These are phyloP conservation scores for Thecaphora thlaspeos DNA, from an alignment of 1,284 basidiomycete genomes.

Conservation along the genomic window DNA sequence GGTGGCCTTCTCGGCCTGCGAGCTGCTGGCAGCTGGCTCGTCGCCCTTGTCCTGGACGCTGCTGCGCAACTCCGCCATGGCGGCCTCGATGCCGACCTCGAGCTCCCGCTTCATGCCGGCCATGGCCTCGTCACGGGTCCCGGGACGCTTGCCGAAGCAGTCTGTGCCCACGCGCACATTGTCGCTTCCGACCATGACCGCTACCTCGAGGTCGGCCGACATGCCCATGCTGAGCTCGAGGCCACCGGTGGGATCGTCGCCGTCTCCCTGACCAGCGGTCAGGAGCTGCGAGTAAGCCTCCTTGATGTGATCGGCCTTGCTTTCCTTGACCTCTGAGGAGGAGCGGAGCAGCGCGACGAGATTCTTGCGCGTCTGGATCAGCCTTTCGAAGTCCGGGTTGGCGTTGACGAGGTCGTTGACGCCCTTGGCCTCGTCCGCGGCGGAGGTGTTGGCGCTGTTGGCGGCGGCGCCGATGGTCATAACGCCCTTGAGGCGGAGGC, in stretches of 20 bases:
- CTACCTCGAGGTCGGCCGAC: constrained; percentile 90
- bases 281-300: constrained; percentile 30
- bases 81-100: constrained; percentile 28
- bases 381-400: constrained; percentile 79
- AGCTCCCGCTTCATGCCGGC: constrained; percentile 45
- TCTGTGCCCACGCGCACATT: constrained; percentile 88
- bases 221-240: constrained; percentile 94
- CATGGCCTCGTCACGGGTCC: constrained; percentile 45
- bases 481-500: constrained; percentile 74
- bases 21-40: too few relatives aligned
- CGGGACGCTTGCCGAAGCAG: constrained; percentile 71
- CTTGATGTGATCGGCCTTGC: constrained; percentile 11
- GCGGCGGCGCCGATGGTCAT: constrained; percentile 88
- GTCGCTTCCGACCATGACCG: constrained; percentile 77
- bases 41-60: neutral
- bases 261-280: constrained; percentile 14
- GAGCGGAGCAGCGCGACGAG: constrained; percentile 61
- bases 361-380: constrained; percentile 68
- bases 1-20: too few relatives aligned
- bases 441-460: constrained; percentile 30
- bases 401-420: constrained; percentile 63
- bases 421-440: constrained; percentile 65
- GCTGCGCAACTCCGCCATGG: constrained; percentile 11
- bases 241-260: constrained; percentile 60
- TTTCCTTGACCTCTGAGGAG: constrained; percentile 9